Percentiles rank a stretch among this genome's conserved stretches.
Conservation (phyloP, 768 basidiomycete species). For the Austroboletus eburneus region DNA sequence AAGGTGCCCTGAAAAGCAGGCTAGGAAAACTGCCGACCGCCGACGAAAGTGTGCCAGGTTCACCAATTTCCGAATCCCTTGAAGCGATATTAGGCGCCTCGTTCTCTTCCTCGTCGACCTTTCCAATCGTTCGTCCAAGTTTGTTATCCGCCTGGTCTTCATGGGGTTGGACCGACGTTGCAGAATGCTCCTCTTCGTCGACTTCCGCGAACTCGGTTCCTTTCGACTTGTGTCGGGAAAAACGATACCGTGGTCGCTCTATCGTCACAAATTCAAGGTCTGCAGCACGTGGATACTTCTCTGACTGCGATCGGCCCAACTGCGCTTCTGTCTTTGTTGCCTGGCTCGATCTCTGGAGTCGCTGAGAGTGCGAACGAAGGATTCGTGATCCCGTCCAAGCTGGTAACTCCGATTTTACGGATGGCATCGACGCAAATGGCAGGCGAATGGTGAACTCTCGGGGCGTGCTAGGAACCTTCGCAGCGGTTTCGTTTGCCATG, state of each 20-base stretch:
- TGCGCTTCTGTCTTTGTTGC: neutral
- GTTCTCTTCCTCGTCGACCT: too few species aligned
- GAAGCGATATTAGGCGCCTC: too few species aligned
- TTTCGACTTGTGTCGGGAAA: constrained; percentile 12
- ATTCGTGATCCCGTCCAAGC: constrained; percentile 16
- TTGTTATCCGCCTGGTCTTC: too few species aligned
- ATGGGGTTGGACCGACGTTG: too few species aligned
- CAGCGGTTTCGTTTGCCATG: too few species aligned
- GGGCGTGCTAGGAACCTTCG: too few species aligned
- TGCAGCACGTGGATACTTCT: constrained; percentile 15
- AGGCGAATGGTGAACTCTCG: constrained; percentile 17
- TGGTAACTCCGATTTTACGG: constrained; percentile 3
- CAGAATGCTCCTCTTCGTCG: too few species aligned
- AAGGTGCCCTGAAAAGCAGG: constrained; percentile 14
- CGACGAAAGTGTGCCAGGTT: constrained; percentile 9
- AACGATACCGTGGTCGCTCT: constrained; percentile 19
- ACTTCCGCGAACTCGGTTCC: neutral
- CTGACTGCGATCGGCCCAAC: constrained; percentile 25
- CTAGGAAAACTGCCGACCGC: constrained; percentile 8
- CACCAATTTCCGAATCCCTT: too few species aligned
- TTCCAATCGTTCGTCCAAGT: too few species aligned
- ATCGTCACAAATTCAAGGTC: constrained; percentile 23
- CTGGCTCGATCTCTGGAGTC: constrained; percentile 1
- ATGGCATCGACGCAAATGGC: constrained; percentile 21
- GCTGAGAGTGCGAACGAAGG: constrained; percentile 27